Conservation (phyloP, 2,329 filamentous ascomycete species). For the Amesomyces nigricolor region DNA sequence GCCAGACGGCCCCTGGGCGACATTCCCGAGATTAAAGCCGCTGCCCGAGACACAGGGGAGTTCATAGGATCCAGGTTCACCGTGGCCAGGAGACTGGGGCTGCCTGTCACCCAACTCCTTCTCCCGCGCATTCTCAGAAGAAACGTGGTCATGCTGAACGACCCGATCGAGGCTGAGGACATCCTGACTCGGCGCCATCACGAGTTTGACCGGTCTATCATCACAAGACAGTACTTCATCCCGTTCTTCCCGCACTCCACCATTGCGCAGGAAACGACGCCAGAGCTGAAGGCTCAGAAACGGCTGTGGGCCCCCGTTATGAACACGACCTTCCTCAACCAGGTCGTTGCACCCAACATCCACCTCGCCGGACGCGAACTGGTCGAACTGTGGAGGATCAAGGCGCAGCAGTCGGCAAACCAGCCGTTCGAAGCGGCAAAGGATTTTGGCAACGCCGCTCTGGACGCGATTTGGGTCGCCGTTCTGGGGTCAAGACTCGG, state of each 20-base stretch:
- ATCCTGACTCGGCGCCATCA: constrained; percentile 26
- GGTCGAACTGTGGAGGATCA: constrained; percentile 29
- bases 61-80: no score
- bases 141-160: constrained; percentile 26
- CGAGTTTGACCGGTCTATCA: constrained; percentile 31
- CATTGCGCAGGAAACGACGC: constrained; percentile 28
- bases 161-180: constrained; percentile 29
- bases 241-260: constrained; percentile 27
- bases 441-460: constrained; percentile 33
- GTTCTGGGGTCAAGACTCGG: constrained; percentile 34
- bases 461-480: constrained; percentile 37
- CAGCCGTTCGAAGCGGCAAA: constrained; percentile 31
- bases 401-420: constrained; percentile 8
- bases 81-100: constrained; percentile 1
- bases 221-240: constrained; percentile 24
- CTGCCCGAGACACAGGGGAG: no score
- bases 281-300: constrained; percentile 28
- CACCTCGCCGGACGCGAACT: constrained; percentile 24
- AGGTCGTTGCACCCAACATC: constrained; percentile 29
- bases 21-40: no score
- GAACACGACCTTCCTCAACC: constrained; percentile 29
- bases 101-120: constrained; percentile 28
- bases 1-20: no score
- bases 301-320: constrained; percentile 29
- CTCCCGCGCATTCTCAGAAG: constrained; percentile 15